Percentiles rank a stretch among this genome's conserved stretches.
Conservation (phyloP, 2,329 filamentous ascomycete species). For the Pyrenochaeta sp. region DNA sequence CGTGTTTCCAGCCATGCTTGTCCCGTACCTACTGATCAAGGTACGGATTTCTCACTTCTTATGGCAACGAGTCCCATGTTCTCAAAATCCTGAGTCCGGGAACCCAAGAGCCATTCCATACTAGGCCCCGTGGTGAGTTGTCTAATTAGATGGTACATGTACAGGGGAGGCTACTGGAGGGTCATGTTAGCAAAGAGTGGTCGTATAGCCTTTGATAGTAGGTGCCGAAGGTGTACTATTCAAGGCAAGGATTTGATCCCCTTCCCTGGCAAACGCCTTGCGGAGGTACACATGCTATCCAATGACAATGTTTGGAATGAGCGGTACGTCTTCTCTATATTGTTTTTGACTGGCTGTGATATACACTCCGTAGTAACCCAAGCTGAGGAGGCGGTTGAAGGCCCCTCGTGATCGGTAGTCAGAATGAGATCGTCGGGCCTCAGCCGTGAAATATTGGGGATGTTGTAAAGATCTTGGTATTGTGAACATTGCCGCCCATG, state of each 20-base stretch:
- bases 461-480: background rate
- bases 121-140: slow-evolving; percentile 1
- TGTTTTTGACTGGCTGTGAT: slow-evolving; percentile 1
- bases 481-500: background rate
- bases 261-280: background rate
- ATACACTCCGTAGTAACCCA: background rate
- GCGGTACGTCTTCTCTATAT: background rate
- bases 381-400: background rate
- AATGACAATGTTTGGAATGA: background rate
- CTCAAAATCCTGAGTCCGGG: background rate
- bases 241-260: slow-evolving; percentile 2
- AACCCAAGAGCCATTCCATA: slow-evolving; percentile 3
- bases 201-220: background rate
- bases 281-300: background rate
- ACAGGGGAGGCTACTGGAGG: background rate
- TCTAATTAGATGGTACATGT: slow-evolving; percentile 11
- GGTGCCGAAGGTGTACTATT: background rate
- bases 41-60: slow-evolving; percentile 1
- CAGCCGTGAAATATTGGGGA: background rate
- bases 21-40: background rate
- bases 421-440: background rate
- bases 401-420: slow-evolving; percentile 3
- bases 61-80: background rate
- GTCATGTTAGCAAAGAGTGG: background rate
- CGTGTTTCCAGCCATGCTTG: slow-evolving; percentile 28